Evolutionary conservation across 805 yeast species (phyloP), one percentile per base, ranked within the genome.

Genomic region (Ogataea sp.): DNA sequence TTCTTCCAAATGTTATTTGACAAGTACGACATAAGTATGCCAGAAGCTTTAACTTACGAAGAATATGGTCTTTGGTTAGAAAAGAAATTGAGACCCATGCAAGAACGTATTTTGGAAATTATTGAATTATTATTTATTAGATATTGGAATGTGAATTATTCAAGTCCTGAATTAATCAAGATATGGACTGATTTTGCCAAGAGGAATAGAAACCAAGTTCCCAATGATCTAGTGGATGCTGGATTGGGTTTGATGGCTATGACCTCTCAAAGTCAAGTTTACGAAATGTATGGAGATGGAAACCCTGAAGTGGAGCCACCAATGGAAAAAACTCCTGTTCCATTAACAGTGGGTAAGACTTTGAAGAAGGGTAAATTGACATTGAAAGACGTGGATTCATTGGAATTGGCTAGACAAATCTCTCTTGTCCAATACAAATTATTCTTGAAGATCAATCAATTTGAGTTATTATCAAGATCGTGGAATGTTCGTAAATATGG

Each of bases 31-130:
- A 61, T 76, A 14, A 75, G 75, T 45, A 93, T 96, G 18, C 96
- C 96, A 0, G 96, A 85, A 51, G 95, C 94, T 0, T 61, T 90
- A 43, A 76, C 84, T 43, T 84, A 78, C 52, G 94, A 83, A 44
- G 95, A 86, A 51, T 85, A 83, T 56, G 75, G 77, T 34, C 60
- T 70, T 9, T 87, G 96, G 96, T 68, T 78, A 9, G 75, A 77
- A 32, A 74, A 73, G 52, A 85, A 85, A 51, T 76, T 80, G 43
- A 67, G 65, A 41, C 86, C 85, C 1, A 79, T 83, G 25, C 74
- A 87, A 39, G 50, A 71, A 20, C 68, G 85, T 41, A 83, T 83
- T 9, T 67, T 83, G 42, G 75, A 76, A 43, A 68, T 82, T 20
- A 72, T 88, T 75, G 77, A 74, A 48, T 61, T 75, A 14, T 68